Conservation (phyloP, 768 basidiomycete genomes). For the Lentinula raphanica region DNA sequence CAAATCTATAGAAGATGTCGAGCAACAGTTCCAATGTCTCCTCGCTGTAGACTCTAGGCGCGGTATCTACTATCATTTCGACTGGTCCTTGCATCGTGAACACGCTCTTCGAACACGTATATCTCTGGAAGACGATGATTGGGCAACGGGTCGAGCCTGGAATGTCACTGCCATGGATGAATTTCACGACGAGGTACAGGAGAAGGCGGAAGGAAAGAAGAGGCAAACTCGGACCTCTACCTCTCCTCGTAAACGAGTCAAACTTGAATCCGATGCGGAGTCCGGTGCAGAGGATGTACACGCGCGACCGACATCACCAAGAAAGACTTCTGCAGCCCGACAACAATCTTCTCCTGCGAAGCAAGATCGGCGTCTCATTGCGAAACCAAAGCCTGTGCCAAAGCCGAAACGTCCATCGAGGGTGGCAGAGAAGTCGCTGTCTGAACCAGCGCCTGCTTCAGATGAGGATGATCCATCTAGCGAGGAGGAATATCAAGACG, state of each 20-base stretch:
- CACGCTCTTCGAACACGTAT: slow-evolving; percentile 33
- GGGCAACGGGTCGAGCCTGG: slow-evolving; percentile 43
- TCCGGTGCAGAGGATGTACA: background rate
- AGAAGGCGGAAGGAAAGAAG: background rate
- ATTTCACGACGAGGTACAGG: background rate
- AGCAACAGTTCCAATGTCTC: slow-evolving; percentile 46
- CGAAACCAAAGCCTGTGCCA: background rate
- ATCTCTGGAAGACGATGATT: slow-evolving; percentile 21
- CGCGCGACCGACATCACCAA: background rate
- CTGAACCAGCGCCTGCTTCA: slow-evolving; percentile 14
- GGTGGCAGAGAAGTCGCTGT: background rate
- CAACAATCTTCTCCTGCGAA: background rate
- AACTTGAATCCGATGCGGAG: background rate
- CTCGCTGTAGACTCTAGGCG: slow-evolving; percentile 53
- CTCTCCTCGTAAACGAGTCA: background rate
- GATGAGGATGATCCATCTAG: slow-evolving; percentile 24
- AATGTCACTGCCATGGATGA: slow-evolving; percentile 24
- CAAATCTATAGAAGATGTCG: slow-evolving; percentile 18
- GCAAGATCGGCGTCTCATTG: background rate
- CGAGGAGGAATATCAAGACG: slow-evolving; percentile 27
- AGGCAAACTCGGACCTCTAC: background rate
- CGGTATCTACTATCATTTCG: slow-evolving; percentile 58
- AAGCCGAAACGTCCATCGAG: background rate
- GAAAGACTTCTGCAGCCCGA: background rate
- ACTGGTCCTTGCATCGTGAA: slow-evolving; percentile 48